Conservation (phyloP, 495 filamentous ascomycete genomes). For the Peziza echinospora region DNA sequence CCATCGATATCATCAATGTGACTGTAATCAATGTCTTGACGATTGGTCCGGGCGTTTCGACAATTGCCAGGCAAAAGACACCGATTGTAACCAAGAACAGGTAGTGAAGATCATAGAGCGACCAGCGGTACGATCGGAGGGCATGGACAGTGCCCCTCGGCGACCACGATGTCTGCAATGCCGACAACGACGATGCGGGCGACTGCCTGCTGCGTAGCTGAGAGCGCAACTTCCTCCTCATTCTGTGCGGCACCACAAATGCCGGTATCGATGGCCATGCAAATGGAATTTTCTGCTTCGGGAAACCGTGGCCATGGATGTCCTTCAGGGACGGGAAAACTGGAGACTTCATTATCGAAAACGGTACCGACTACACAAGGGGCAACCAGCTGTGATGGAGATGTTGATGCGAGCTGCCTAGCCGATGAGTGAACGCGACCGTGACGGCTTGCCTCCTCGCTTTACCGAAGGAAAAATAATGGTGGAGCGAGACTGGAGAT, state of each 20-base stretch:
- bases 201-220: slow-evolving; percentile 51
- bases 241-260: slow-evolving; percentile 7
- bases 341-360: not conserved
- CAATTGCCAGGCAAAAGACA: slow-evolving; percentile 63
- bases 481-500: too few relatives aligned
- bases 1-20: slow-evolving; percentile 43
- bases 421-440: not conserved
- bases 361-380: not conserved
- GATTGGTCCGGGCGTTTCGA: slow-evolving; percentile 48
- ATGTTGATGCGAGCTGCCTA: not conserved
- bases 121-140: slow-evolving; percentile 59
- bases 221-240: slow-evolving; percentile 34
- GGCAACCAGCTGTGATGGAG: not conserved
- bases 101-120: slow-evolving; percentile 70
- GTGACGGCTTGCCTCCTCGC: not conserved
- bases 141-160: slow-evolving; percentile 48
- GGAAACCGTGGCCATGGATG: not conserved
- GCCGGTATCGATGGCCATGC: slow-evolving; percentile 17
- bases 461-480: too few relatives aligned
- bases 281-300: slow-evolving; percentile 1
- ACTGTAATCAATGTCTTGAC: slow-evolving; percentile 46
- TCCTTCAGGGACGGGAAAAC: not conserved
- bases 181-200: slow-evolving; percentile 47
- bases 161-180: slow-evolving; percentile 62
- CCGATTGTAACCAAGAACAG: slow-evolving; percentile 45